A percentile compares a stretch with the other conserved stretches of the same genome.
Evolutionary conservation across 331 rosid genomes (phyloP).

Genomic region (Dryas integrifolia): DNA sequence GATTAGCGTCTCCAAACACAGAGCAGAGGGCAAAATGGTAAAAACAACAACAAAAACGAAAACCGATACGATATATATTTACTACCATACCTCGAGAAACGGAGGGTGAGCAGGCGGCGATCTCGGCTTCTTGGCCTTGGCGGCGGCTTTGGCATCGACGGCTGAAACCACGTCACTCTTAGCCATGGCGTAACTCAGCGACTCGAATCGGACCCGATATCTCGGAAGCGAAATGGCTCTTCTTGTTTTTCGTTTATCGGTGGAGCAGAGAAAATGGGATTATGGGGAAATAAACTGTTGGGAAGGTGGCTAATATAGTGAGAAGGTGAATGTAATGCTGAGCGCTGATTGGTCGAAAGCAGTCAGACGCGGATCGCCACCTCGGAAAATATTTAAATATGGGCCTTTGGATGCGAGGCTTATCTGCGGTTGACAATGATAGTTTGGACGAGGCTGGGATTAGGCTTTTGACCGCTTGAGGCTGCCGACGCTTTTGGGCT

Average conservation of each 20-base stretch:
- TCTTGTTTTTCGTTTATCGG: neutral
- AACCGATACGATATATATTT: too few relatives aligned
- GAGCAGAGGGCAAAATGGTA: accelerated
- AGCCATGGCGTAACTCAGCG: constrained; percentile 27
- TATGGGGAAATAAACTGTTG: neutral
- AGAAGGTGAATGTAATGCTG: constrained; percentile 13
- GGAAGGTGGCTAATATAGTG: constrained; percentile 32
- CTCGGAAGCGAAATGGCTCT: neutral
- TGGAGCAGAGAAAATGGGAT: neutral
- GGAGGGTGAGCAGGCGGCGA: constrained; percentile 59
- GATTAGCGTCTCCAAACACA: neutral
- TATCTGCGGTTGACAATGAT: constrained; percentile 41
- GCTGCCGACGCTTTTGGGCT: neutral
- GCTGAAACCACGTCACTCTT: neutral
- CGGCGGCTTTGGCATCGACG: neutral
- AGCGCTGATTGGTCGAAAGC: constrained; percentile 45
- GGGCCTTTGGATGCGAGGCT: constrained; percentile 36
- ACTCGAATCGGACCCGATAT: neutral
- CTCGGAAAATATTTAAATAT: constrained; percentile 17
- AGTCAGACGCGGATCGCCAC: constrained; percentile 42
- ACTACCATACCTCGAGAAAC: constrained; percentile 43
- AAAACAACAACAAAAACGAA: too few relatives aligned
- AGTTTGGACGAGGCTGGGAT: constrained; percentile 8
- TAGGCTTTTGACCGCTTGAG: neutral
- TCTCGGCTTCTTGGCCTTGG: constrained; percentile 50